These are phyloP conservation scores for Chlorencoelia australis DNA, from an alignment of 2,329 filamentous ascomycete genomes.

Conservation along the genomic window DNA sequence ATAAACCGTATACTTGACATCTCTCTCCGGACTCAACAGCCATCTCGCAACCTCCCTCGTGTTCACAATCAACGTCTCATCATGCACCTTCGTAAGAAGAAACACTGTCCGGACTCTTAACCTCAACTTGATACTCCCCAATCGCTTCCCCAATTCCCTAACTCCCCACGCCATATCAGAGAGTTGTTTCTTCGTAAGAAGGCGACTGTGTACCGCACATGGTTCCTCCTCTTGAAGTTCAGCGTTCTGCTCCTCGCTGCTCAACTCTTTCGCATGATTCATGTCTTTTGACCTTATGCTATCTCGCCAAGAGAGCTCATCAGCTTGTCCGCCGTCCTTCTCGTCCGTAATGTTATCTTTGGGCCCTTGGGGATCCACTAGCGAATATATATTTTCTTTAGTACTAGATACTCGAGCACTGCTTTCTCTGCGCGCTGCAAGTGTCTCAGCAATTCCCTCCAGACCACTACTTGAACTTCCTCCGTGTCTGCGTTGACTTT, in stretches of 20 bases:
- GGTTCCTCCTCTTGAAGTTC: conserved; percentile 11
- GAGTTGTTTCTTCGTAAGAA: conserved; percentile 88
- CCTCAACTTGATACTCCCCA: conserved; percentile 74
- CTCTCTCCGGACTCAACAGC: conserved; percentile 63
- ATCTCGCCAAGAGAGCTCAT: conserved; percentile 47
- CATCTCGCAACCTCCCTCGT: conserved; percentile 70
- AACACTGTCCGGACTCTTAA: conserved; percentile 78
- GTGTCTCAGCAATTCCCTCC: conserved; percentile 21
- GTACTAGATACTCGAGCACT: conserved; percentile 1
- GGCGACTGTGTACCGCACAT: conserved; percentile 44
- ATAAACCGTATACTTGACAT: conserved; percentile 65
- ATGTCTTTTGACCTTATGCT: conserved; percentile 7
- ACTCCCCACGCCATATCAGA: conserved; percentile 97
- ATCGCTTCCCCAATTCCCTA: conserved; percentile 73
- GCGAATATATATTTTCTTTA: conserved; percentile 1
- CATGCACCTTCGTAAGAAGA: conserved; percentile 84
- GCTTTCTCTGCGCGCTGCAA: conserved; percentile 11
- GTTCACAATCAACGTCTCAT: conserved; percentile 66
- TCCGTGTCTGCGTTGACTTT: conserved; percentile 38
- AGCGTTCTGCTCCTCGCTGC: conserved; percentile 9
- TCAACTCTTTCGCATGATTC: conserved; percentile 1
- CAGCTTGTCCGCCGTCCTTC: conserved; percentile 37
- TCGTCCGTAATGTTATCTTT: not conserved
- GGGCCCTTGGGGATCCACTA: conserved; percentile 10
- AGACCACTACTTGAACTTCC: conserved; percentile 23